phyloP scores from a whole-genome alignment of 1,284 basidiomycete species.

The Rhodotorula sp. region DNA sequence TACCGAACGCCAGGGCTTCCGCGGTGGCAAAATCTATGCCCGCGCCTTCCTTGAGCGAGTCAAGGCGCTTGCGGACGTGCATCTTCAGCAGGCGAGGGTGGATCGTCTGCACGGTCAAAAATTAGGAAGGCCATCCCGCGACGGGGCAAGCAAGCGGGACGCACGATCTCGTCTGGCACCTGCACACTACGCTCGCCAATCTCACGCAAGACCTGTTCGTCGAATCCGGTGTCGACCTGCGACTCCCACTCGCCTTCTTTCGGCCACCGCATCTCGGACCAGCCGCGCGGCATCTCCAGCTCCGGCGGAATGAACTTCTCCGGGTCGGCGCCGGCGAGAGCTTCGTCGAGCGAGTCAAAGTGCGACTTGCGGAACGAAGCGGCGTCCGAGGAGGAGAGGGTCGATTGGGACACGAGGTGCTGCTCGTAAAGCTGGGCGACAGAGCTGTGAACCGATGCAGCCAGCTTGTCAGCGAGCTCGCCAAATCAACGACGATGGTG shows the following conservation, averaged over 20 bases:
- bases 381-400: conserved; percentile 59
- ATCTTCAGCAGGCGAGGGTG: conserved; percentile 69
- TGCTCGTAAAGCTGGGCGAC: conserved; percentile 80
- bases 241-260: conserved; percentile 56
- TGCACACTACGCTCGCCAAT: conserved; percentile 69
- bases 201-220: conserved; percentile 55
- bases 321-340: conserved; percentile 59
- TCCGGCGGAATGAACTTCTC: conserved; percentile 56
- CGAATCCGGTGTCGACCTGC: conserved; percentile 68
- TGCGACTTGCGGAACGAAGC: conserved; percentile 58
- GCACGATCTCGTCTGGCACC: conserved; percentile 71
- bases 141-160: conserved; percentile 45
- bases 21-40: conserved; percentile 84
- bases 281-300: conserved; percentile 60
- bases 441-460: conserved; percentile 57
- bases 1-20: conserved; percentile 83
- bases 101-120: conserved; percentile 58
- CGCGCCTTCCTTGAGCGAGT: conserved; percentile 65
- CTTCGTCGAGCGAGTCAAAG: conserved; percentile 62
- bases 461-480: background rate
- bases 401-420: conserved; percentile 63
- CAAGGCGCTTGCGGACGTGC: conserved; percentile 74
- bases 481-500: background rate
- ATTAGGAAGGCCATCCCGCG: background rate
- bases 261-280: conserved; percentile 73